Evolutionary conservation across 768 basidiomycete species (phyloP).

Genomic region (Trametes cinnabarina): DNA sequence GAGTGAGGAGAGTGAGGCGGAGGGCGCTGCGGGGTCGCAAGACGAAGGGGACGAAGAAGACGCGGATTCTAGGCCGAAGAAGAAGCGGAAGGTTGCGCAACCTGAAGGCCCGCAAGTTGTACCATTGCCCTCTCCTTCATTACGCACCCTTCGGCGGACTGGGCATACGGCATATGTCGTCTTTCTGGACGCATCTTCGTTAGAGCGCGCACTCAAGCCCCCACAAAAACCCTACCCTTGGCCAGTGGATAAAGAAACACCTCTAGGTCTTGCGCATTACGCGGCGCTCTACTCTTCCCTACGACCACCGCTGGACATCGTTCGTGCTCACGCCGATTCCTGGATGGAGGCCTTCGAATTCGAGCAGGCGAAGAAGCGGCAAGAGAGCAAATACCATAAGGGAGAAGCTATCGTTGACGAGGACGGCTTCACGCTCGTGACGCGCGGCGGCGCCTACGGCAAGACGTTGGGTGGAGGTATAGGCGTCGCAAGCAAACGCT

Average conservation of each 20-base stretch:
- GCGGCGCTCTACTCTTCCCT: slow-evolving; percentile 54
- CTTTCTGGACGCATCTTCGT: slow-evolving; percentile 70
- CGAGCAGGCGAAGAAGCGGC: slow-evolving; percentile 57
- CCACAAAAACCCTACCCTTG: slow-evolving; percentile 58
- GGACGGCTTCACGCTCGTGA: slow-evolving; percentile 93
- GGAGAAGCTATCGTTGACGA: slow-evolving; percentile 91
- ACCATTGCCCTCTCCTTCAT: slow-evolving; percentile 52
- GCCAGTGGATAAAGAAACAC: slow-evolving; percentile 56
- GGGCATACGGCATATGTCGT: slow-evolving; percentile 70
- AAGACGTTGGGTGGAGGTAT: slow-evolving; percentile 82
- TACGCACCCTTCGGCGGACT: slow-evolving; percentile 59
- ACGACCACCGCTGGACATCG: slow-evolving; percentile 72
- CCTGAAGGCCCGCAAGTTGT: slow-evolving; percentile 48
- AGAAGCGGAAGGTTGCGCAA: slow-evolving; percentile 33
- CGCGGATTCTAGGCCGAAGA: slow-evolving; percentile 32
- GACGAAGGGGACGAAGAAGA: slow-evolving; percentile 39
- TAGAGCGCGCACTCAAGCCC: slow-evolving; percentile 60
- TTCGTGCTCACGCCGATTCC: slow-evolving; percentile 79
- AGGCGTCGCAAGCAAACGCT: slow-evolving; percentile 60
- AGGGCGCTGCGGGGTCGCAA: slow-evolving; percentile 33
- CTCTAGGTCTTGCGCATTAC: slow-evolving; percentile 75
- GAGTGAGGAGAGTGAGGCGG: slow-evolving; percentile 33
- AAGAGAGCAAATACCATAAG: slow-evolving; percentile 66
- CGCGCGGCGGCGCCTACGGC: slow-evolving; percentile 88
- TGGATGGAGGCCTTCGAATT: slow-evolving; percentile 77